Base-by-base conservation (phyloP, 2,329 filamentous ascomycete genomes). In the Colletotrichum simmondsii region DNA sequence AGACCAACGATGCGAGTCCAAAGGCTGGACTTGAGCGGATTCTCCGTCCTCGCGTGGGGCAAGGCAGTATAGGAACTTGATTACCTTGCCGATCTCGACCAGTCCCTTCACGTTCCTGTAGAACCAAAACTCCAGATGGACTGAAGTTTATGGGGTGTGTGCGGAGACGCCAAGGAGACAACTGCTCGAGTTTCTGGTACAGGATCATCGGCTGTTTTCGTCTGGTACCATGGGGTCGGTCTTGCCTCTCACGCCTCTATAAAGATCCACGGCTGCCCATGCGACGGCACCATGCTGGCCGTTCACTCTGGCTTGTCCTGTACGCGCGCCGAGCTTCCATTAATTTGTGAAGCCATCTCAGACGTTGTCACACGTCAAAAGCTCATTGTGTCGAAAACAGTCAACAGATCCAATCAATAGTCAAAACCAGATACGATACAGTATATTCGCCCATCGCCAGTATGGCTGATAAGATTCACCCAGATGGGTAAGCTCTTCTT, bases 381-480 rank as follows among this genome's bases (percentile, higher is more conserved):
- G 1, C 19, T 28, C 14, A 35, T 14, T 22, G 28, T 56, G 26
- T 42, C 56, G 26, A 54, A 59, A 42, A 14, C 26, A 65, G 5
- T 30, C 28, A 30, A 30, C 30, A n/a, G 26, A 19, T 30, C 19
- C 19, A 35, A 6, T 26, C 46, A 63, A n/a, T 10, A 24, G 14
- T 6, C 57, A 32, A n/a, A 58, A 56, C 53, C 24, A 56, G 59
- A 19, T 42, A 63, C 37, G 11, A 37, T 12, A 60, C 28, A 7
- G 46, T 35, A n/a, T 58, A 56, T 19, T 35, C 42, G 16, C 26
- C 30, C 37, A 54, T 58, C 57, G 69, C 69, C 65, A 54, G 46
- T 61, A 74, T 74, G 72, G 70, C 59, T 59, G 72, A 74, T 53
- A 66, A 66, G 26, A 66, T 63, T 26, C 60, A 63, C 12, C 26